Base-by-base conservation (phyloP, 257 asterid genomes). In the Mentha longifolia region DNA sequence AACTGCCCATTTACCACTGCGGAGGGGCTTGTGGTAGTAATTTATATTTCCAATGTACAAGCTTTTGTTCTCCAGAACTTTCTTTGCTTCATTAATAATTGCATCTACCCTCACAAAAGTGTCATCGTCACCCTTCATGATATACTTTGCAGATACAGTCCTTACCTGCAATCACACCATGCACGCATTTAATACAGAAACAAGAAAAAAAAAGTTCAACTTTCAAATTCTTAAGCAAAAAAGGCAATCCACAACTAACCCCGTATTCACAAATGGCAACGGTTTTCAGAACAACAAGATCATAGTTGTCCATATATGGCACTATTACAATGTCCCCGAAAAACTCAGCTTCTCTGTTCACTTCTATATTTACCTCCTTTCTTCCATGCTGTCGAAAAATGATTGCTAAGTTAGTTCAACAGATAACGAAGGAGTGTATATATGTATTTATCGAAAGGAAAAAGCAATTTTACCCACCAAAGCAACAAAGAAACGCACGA, bases 1-100 rank as follows among this genome's bases (percentile, higher is more conserved):
- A 60, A 93, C 97, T 25, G 98, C 96, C 98, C 98, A 93, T 93
- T 93, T 93, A 52, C 97, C 98, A 69, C 91, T 91, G 33, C 96
- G 89, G 41, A 82, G 81, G 65, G 98, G 97, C 81, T 82, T 87
- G 76, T 88, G 95, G 76, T 90, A 84, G 87, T 83, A 91, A 82
- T 93, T 93, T 60, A 91, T 87, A 69, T 93, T 93, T 58, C 98
- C 98, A 22, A 93, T 81, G 50, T 91, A 93, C 56, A 91, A 80
- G 82, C 97, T 87, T 74, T 68, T 83, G 51, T 71, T 66, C 14
- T 77, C 78, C 0, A 88, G 86, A 35, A 85, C 81, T 77, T 82
- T 85, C 71, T 84, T 81, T 3, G 94, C 93, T 82, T 92, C 95
- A 56, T 78, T 71, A 39, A 88, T 72, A 73, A 92, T 85, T 14